These are phyloP conservation scores for Blastomyces silverae DNA, from an alignment of 2,329 filamentous ascomycete genomes.

Conservation along the genomic window DNA sequence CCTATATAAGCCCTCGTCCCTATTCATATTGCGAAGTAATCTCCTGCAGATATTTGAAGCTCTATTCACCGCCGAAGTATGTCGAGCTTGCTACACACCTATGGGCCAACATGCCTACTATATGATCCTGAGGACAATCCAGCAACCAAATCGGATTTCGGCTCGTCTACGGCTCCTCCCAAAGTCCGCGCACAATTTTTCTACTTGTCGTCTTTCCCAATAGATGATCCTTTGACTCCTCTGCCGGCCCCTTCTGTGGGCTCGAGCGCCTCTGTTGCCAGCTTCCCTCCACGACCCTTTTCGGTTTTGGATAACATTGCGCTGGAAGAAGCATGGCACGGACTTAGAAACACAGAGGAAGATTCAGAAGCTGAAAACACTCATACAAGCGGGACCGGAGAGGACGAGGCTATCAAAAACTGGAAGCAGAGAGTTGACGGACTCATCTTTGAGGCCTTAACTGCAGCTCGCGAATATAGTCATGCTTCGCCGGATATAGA, in stretches of 20 bases:
- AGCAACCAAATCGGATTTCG: constrained; percentile 26
- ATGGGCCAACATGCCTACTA: constrained; percentile 52
- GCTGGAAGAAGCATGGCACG: constrained; percentile 70
- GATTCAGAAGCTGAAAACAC: constrained; percentile 17
- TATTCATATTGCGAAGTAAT: background rate
- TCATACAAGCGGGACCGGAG: constrained; percentile 8
- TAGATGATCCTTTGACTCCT: constrained; percentile 81
- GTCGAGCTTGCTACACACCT: constrained; percentile 50
- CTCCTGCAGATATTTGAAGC: background rate
- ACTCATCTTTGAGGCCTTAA: constrained; percentile 9
- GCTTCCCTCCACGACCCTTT: constrained; percentile 66
- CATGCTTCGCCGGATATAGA: background rate
- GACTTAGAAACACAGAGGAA: constrained; percentile 38
- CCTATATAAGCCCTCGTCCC: background rate
- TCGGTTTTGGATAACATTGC: constrained; percentile 70
- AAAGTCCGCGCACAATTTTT: constrained; percentile 67
- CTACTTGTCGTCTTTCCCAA: constrained; percentile 72
- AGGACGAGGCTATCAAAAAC: background rate
- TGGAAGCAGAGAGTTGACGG: constrained; percentile 7
- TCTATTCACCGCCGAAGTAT: constrained; percentile 24
- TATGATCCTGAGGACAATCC: constrained; percentile 29
- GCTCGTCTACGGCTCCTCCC: constrained; percentile 47
- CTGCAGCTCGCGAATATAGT: constrained; percentile 1
- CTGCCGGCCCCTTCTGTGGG: constrained; percentile 49
- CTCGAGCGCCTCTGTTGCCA: constrained; percentile 45